Evolutionary conservation across 1,139 yeast species (phyloP).

Genomic region (Debaryomyces singareniensis): DNA sequence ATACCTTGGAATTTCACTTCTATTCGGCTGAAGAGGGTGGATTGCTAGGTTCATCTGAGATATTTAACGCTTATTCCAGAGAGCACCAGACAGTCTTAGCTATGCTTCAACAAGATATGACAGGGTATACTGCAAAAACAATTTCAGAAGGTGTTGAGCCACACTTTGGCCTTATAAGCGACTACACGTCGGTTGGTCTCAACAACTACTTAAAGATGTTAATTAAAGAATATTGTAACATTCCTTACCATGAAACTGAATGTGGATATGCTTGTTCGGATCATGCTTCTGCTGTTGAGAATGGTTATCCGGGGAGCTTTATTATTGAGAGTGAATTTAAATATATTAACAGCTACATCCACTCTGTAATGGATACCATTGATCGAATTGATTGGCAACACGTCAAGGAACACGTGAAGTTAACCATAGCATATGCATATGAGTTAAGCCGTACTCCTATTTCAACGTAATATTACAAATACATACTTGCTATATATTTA

Average conservation of each 20-base stretch:
- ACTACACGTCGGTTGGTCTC: conserved; percentile 57
- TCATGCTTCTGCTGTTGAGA: conserved; percentile 78
- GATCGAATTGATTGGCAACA: conserved; percentile 75
- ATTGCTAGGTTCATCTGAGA: conserved; percentile 76
- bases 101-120: conserved; percentile 94
- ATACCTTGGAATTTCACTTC: conserved; percentile 87
- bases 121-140: conserved; percentile 67
- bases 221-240: conserved; percentile 53
- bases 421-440: conserved; percentile 62
- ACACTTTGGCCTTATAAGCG: conserved; percentile 75
- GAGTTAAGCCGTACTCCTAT: conserved; percentile 43
- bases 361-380: conserved; percentile 72
- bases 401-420: conserved; percentile 69
- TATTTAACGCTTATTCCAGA: conserved; percentile 52
- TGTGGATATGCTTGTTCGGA: conserved; percentile 96
- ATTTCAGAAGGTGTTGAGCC: conserved; percentile 53
- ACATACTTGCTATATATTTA: neutral
- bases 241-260: conserved; percentile 64
- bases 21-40: conserved; percentile 97
- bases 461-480: conserved; percentile 2
- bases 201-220: conserved; percentile 58
- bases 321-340: conserved; percentile 71
- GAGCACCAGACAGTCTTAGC: conserved; percentile 55
- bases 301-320: conserved; percentile 80
- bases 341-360: conserved; percentile 62